These are phyloP conservation scores for Gracilariopsis chorda DNA, from an alignment of 23 red algal genomes.

Conservation along the genomic window DNA sequence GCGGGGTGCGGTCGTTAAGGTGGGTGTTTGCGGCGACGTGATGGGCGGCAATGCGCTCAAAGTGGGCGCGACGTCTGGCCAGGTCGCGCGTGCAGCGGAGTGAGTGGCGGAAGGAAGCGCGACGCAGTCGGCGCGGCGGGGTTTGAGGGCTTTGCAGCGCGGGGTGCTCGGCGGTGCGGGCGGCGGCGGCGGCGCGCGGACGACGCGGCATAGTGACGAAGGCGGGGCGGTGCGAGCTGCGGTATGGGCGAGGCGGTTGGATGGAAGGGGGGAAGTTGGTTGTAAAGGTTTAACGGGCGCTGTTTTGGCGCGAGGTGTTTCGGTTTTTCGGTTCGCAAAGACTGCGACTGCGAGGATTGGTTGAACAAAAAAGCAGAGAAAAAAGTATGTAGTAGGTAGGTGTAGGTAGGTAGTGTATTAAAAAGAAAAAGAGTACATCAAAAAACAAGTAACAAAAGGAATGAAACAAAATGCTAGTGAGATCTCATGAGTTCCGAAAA, in stretches of 20 bases:
- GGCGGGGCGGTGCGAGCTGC: no score
- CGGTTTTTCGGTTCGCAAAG: no score
- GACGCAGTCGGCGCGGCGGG: constrained; percentile 38
- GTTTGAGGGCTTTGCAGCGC: not conserved
- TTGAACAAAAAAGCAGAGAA: no score
- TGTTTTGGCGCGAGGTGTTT: not conserved
- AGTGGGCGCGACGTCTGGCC: constrained; percentile 14
- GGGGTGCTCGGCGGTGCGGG: not conserved
- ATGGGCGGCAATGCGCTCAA: constrained; percentile 44
- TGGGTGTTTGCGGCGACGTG: not conserved
- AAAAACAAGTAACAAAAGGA: no score
- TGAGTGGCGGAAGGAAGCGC: constrained; percentile 18
- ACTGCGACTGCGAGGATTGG: no score
- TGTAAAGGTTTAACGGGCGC: no score
- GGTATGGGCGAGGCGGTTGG: no score
- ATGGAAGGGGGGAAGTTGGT: no score
- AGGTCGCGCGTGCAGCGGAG: not conserved
- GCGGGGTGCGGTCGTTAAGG: not conserved
- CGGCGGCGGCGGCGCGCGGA: not conserved
- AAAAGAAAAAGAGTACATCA: no score
- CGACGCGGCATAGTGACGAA: not conserved
- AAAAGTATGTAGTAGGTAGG: no score
- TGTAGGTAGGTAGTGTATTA: no score
- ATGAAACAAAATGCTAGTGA: no score
- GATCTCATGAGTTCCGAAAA: constrained; percentile 29